A percentile compares a stretch with the other conserved stretches of the same genome.
phyloP scores from a whole-genome alignment of 495 filamentous ascomycete genomes.

The Penicillium waksmanii region DNA sequence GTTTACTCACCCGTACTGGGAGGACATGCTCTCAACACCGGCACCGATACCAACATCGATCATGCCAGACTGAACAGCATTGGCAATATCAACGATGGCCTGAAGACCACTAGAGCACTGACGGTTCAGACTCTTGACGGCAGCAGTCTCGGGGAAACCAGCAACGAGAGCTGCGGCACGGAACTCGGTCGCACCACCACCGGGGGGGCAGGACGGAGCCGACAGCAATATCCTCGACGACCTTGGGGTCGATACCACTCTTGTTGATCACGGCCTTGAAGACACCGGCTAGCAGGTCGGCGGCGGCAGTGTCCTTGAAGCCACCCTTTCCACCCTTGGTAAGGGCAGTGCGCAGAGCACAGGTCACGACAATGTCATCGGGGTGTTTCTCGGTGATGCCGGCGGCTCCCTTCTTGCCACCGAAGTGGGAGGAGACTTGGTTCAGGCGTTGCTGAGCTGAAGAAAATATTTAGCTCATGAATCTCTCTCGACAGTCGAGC shows the following conservation, averaged over 20 bases:
- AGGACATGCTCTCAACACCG: slow-evolving; percentile 97
- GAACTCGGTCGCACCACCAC: slow-evolving; percentile 96
- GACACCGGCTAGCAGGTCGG: slow-evolving; percentile 84
- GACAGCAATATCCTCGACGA: slow-evolving; percentile 91
- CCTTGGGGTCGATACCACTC: slow-evolving; percentile 79
- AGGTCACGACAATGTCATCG: slow-evolving; percentile 88
- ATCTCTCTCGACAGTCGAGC: neutral
- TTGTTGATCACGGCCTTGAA: slow-evolving; percentile 80
- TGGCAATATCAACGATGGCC: slow-evolving; percentile 90
- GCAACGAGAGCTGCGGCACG: slow-evolving; percentile 89
- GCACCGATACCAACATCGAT: slow-evolving; percentile 95
- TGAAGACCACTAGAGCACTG: slow-evolving; percentile 91
- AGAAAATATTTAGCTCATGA: slow-evolving; percentile 10
- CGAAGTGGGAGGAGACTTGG: slow-evolving; percentile 66
- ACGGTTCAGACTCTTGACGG: slow-evolving; percentile 84
- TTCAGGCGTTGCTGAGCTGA: slow-evolving; percentile 64
- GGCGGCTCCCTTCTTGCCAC: slow-evolving; percentile 51
- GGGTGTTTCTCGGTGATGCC: slow-evolving; percentile 64
- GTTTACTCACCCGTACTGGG: slow-evolving; percentile 78
- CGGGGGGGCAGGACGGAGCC: slow-evolving; percentile 90
- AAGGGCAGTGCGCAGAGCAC: slow-evolving; percentile 87
- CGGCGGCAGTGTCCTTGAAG: slow-evolving; percentile 90
- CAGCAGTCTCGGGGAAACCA: slow-evolving; percentile 82
- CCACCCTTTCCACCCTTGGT: slow-evolving; percentile 90
- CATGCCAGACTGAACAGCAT: slow-evolving; percentile 85